phyloP scores from a whole-genome alignment of 164 flowering plant species.

The Kalanchoe fedtschenkoi region DNA sequence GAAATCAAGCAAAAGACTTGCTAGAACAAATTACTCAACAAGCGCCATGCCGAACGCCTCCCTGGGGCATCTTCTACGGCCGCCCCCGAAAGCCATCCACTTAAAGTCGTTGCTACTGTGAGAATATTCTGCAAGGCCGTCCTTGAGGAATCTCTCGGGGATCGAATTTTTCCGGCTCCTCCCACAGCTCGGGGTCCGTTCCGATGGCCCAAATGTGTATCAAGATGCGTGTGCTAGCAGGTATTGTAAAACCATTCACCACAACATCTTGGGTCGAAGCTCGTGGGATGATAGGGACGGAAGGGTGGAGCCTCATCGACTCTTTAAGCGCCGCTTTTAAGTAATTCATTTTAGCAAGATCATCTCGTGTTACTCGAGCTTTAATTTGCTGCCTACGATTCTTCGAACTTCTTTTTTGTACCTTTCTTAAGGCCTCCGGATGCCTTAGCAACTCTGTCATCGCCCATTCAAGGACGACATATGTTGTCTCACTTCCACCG shows the following conservation, averaged over 20 bases:
- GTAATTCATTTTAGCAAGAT: background rate
- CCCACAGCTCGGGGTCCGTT: background rate
- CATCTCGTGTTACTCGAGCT: background rate
- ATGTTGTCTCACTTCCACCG: too few relatives aligned
- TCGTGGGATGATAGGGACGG: too few relatives aligned
- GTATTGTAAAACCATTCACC: background rate
- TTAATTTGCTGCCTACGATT: conserved; percentile 1
- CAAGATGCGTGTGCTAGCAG: background rate
- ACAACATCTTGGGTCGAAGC: background rate
- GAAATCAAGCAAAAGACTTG: conserved; percentile 17
- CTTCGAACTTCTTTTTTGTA: conserved; percentile 13
- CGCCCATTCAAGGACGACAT: conserved; percentile 18
- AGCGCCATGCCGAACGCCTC: conserved; percentile 9
- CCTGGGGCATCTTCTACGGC: conserved; percentile 32
- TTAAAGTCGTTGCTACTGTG: conserved; percentile 13
- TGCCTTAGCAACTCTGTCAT: conserved; percentile 23
- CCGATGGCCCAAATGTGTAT: background rate
- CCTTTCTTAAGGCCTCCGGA: conserved; percentile 10
- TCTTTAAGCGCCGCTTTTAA: too few relatives aligned
- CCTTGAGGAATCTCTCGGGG: background rate
- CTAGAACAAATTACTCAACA: conserved; percentile 13
- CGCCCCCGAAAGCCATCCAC: conserved; percentile 27
- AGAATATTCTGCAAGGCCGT: background rate
- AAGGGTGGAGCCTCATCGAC: too few relatives aligned
- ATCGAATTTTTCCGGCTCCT: too few relatives aligned